These are phyloP conservation scores for Myriosclerotinia curreyana DNA, from an alignment of 2,329 filamentous ascomycete species.

Conservation along the genomic window DNA sequence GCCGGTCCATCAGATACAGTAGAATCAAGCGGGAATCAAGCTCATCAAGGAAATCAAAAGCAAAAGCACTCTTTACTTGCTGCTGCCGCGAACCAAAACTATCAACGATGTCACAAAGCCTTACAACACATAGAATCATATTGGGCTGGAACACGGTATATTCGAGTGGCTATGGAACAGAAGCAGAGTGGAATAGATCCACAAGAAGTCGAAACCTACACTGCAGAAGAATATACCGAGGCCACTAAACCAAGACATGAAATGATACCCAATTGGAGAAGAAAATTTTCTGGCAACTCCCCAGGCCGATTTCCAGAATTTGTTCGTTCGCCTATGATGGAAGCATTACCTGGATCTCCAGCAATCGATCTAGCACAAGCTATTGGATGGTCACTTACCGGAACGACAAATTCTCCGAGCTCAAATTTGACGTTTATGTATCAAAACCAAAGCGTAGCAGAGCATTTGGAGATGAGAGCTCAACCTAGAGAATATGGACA, in stretches of 20 bases:
- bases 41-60: slow-evolving; percentile 35
- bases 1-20: slow-evolving; percentile 20
- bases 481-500: slow-evolving; percentile 46
- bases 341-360: slow-evolving; percentile 45
- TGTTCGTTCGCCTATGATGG: slow-evolving; percentile 45
- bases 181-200: slow-evolving; percentile 85
- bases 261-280: slow-evolving; percentile 42
- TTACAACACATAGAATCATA: slow-evolving; percentile 77
- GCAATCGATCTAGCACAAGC: slow-evolving; percentile 49
- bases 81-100: slow-evolving; percentile 80
- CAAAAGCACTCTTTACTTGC: slow-evolving; percentile 72
- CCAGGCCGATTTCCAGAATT: slow-evolving; percentile 33
- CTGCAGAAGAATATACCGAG: slow-evolving; percentile 68
- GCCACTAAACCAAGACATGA: slow-evolving; percentile 55
- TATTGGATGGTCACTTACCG: slow-evolving; percentile 85
- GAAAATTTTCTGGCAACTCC: slow-evolving; percentile 31
- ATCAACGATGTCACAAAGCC: slow-evolving; percentile 81
- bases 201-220: slow-evolving; percentile 51
- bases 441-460: slow-evolving; percentile 33
- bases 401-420: slow-evolving; percentile 80
- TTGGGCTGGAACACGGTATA: slow-evolving; percentile 85
- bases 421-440: slow-evolving; percentile 82
- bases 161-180: slow-evolving; percentile 80
- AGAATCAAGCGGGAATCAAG: slow-evolving; percentile 27
- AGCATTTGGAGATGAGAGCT: slow-evolving; percentile 26